phyloP scores from a whole-genome alignment of 2,329 filamentous ascomycete species.

The Stylonectria norvegica region DNA sequence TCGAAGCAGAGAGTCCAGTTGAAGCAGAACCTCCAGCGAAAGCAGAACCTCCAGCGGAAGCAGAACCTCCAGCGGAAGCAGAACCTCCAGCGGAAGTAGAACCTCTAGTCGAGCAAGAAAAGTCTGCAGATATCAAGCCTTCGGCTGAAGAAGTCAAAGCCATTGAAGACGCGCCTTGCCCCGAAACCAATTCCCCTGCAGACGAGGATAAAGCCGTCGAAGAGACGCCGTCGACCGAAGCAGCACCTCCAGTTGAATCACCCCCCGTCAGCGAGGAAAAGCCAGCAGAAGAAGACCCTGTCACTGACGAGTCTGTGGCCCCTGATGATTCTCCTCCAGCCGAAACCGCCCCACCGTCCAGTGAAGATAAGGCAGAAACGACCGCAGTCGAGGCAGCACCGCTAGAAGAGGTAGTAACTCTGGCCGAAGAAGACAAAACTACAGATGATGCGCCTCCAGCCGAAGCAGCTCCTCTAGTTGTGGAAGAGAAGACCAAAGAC shows the following conservation, averaged over 20 bases:
- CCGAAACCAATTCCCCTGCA: constrained; percentile 4
- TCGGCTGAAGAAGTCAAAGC: constrained; percentile 1
- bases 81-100: constrained; percentile 1
- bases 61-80: constrained; percentile 1
- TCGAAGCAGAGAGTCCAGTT: constrained; percentile 1
- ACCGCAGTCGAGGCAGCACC: too few species aligned
- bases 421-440: too few species aligned
- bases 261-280: constrained; percentile 1
- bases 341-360: too few species aligned
- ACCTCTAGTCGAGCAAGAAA: constrained; percentile 1
- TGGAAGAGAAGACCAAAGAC: too few species aligned
- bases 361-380: too few species aligned
- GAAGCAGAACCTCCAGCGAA: constrained; percentile 6
- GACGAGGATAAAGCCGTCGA: constrained; percentile 12
- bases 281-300: too few species aligned
- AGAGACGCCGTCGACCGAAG: constrained; percentile 7
- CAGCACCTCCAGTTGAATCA: constrained; percentile 5
- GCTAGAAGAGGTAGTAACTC: too few species aligned
- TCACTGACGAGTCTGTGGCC: too few species aligned
- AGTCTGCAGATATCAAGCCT: constrained; percentile 2
- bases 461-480: too few species aligned
- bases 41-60: constrained; percentile 6
- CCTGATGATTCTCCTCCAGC: too few species aligned
- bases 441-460: too few species aligned
- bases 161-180: background rate